phyloP scores from a whole-genome alignment of 441 rosid genomes.

The Theobroma grandiflorum region DNA sequence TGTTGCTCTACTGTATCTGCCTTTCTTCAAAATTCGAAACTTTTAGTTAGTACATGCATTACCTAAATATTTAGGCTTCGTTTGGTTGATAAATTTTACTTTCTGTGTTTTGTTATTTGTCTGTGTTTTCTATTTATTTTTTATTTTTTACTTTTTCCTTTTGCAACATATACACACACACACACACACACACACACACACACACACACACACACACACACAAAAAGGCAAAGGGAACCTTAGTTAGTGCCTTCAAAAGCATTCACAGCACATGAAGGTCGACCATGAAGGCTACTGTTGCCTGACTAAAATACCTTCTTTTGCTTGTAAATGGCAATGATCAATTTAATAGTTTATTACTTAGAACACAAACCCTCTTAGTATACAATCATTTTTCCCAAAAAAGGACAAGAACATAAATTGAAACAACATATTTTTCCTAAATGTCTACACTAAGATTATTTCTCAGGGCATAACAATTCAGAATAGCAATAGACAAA shows the following conservation, averaged over 20 bases:
- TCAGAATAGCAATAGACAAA: conserved; percentile 10
- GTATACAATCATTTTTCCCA: background rate
- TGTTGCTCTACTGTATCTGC: background rate
- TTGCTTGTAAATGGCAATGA: background rate
- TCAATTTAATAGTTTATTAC: background rate
- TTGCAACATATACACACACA: no score
- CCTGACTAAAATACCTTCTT: background rate
- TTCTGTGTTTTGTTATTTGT: no score
- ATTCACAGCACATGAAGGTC: conserved; percentile 6
- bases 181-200: no score
- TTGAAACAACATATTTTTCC: conserved; percentile 1
- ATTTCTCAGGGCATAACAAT: background rate
- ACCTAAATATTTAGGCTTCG: background rate
- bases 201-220: no score
- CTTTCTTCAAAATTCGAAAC: background rate
- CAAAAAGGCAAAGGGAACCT: no score
- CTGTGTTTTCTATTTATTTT: no score
- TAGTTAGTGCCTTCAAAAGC: background rate
- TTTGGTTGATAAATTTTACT: no score
- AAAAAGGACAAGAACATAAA: background rate
- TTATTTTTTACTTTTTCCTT: no score
- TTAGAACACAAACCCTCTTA: background rate
- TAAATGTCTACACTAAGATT: background rate
- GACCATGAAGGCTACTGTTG: background rate
- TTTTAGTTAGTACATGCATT: background rate